Percentiles rank a stretch among this genome's conserved stretches.
These are phyloP conservation scores for Aureobasidium namibiae DNA, from an alignment of 2,329 filamentous ascomycete genomes.

Conservation along the genomic window DNA sequence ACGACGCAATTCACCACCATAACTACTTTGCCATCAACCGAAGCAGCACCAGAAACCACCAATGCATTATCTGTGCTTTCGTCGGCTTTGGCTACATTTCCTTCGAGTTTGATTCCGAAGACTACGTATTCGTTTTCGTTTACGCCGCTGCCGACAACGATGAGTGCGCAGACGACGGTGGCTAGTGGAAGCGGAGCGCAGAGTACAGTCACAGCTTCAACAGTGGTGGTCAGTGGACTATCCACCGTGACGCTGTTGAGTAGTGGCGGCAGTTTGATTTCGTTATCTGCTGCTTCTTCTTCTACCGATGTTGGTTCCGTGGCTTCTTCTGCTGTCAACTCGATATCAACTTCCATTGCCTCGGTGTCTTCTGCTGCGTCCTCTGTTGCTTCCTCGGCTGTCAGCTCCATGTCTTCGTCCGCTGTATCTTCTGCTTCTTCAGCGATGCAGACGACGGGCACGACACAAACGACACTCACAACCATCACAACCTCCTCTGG, in stretches of 20 bases:
- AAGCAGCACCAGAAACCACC: background rate
- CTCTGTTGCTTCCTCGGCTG: background rate
- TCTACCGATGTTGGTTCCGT: background rate
- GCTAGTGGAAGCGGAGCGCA: background rate
- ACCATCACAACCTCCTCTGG: background rate
- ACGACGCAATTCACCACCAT: conserved; percentile 14
- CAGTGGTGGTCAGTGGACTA: background rate
- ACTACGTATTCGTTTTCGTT: background rate
- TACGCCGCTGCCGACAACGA: background rate
- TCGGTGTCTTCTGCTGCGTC: background rate
- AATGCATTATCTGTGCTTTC: conserved; percentile 16
- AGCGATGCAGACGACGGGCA: background rate
- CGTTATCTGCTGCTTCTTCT: background rate
- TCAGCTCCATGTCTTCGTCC: too few species aligned
- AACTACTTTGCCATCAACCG: background rate
- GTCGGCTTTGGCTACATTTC: conserved; percentile 12
- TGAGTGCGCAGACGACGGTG: background rate
- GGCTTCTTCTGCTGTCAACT: background rate
- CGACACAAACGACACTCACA: background rate
- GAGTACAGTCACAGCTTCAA: background rate
- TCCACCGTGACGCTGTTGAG: background rate
- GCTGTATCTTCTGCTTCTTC: too few species aligned
- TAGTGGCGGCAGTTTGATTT: background rate
- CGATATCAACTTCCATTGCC: too few species aligned
- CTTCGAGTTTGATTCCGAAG: background rate